Evolutionary conservation across 2,329 filamentous ascomycete genomes (phyloP).

Genomic region (Penicillium paneum): DNA sequence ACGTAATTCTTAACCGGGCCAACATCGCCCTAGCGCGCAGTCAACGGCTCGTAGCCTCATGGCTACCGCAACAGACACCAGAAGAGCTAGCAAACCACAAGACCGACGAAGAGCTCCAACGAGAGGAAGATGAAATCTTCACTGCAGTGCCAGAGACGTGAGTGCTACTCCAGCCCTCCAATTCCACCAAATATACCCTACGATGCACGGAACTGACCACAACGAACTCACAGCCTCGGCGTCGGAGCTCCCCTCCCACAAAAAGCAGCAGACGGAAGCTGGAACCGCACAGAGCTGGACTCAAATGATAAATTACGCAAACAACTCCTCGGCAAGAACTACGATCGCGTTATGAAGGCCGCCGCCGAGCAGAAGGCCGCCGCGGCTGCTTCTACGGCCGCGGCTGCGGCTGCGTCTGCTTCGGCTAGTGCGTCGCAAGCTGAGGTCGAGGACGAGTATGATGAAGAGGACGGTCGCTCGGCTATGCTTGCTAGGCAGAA

Average conservation of each 20-base stretch:
- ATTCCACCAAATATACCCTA: not conserved
- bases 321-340: constrained; percentile 46
- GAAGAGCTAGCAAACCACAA: constrained; percentile 39
- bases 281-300: constrained; percentile 40
- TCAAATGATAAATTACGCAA: constrained; percentile 47
- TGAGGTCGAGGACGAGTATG: constrained; percentile 29
- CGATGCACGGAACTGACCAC: not conserved
- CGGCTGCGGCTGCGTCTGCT: constrained; percentile 24
- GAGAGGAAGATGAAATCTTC: constrained; percentile 56
- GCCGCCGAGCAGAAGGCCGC: constrained; percentile 8
- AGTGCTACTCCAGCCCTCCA: constrained; percentile 7
- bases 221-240: constrained; percentile 40
- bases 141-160: constrained; percentile 54
- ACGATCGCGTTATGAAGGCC: constrained; percentile 40
- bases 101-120: constrained; percentile 45
- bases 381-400: constrained; percentile 22
- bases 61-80: constrained; percentile 51
- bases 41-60: constrained; percentile 55
- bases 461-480: constrained; percentile 45
- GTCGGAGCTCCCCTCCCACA: constrained; percentile 48
- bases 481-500: constrained; percentile 36
- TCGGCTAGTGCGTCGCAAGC: not conserved
- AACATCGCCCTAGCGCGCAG: constrained; percentile 54
- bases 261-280: constrained; percentile 40
- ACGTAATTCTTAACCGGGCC: constrained; percentile 55